Conservation (phyloP, 257 asterid genomes). For the Solanum dulcamara region DNA sequence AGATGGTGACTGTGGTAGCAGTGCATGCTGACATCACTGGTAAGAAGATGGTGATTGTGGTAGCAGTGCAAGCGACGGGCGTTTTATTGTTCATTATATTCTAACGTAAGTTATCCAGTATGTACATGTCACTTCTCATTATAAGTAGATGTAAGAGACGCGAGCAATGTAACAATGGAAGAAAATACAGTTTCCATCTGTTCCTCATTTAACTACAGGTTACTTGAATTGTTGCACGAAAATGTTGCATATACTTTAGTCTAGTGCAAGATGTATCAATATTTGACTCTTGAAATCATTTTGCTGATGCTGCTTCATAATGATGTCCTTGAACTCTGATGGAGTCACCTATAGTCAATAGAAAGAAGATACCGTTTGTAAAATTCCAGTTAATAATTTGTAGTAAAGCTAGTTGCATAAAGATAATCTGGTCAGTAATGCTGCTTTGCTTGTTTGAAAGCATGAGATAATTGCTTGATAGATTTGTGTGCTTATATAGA, state of each 20-base stretch:
- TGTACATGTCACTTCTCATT: background rate
- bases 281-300: background rate
- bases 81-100: background rate
- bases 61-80: background rate
- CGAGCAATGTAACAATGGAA: background rate
- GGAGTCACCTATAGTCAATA: background rate
- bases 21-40: slow-evolving; percentile 45
- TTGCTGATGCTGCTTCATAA: background rate
- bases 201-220: background rate
- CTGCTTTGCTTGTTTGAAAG: too few relatives aligned
- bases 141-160: background rate
- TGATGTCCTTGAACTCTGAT: background rate
- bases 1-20: slow-evolving; percentile 47
- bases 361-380: too few relatives aligned
- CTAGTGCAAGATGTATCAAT: background rate
- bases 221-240: background rate
- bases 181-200: background rate
- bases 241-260: background rate
- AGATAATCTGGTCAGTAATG: too few relatives aligned
- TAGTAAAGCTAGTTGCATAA: too few relatives aligned
- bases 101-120: slow-evolving; percentile 8
- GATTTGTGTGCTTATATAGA: background rate
- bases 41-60: slow-evolving; percentile 67
- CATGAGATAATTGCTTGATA: background rate
- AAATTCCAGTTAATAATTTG: too few relatives aligned